These are phyloP conservation scores for Talinum fruticosum DNA, from an alignment of 148 eudicot genomes.

Conservation along the genomic window DNA sequence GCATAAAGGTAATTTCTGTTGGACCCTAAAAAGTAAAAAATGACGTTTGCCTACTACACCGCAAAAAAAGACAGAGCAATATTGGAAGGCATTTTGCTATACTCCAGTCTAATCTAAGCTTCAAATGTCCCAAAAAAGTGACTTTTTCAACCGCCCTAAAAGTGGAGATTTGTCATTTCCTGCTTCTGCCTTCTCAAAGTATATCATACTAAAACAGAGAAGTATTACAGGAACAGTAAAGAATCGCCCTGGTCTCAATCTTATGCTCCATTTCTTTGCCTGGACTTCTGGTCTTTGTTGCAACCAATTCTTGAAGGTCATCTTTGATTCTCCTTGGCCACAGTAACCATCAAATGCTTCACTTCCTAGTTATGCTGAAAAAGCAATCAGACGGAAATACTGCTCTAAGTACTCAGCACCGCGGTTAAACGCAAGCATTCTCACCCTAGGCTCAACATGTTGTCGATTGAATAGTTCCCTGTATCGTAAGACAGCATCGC, in stretches of 20 bases:
- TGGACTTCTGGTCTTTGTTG: slow-evolving; percentile 90
- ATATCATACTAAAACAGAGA: slow-evolving; percentile 15
- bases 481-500: slow-evolving; percentile 87
- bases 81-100: neutral
- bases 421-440: slow-evolving; percentile 85
- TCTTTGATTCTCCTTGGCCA: slow-evolving; percentile 66
- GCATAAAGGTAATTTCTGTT: neutral
- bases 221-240: slow-evolving; percentile 80
- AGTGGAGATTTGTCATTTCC: neutral
- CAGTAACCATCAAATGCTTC: slow-evolving; percentile 91
- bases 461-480: slow-evolving; percentile 77
- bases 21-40: neutral
- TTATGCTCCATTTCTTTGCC: slow-evolving; percentile 97
- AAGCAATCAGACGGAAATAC: slow-evolving; percentile 89
- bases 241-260: slow-evolving; percentile 92
- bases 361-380: slow-evolving; percentile 96
- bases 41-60: neutral
- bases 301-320: slow-evolving; percentile 90
- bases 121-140: neutral
- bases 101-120: neutral
- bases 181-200: neutral
- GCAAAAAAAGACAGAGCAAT: neutral
- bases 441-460: slow-evolving; percentile 82
- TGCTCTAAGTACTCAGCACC: slow-evolving; percentile 97
- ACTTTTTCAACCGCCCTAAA: neutral